Conservation (phyloP, 495 filamentous ascomycete species). For the Talaromyces nanjingensis region DNA sequence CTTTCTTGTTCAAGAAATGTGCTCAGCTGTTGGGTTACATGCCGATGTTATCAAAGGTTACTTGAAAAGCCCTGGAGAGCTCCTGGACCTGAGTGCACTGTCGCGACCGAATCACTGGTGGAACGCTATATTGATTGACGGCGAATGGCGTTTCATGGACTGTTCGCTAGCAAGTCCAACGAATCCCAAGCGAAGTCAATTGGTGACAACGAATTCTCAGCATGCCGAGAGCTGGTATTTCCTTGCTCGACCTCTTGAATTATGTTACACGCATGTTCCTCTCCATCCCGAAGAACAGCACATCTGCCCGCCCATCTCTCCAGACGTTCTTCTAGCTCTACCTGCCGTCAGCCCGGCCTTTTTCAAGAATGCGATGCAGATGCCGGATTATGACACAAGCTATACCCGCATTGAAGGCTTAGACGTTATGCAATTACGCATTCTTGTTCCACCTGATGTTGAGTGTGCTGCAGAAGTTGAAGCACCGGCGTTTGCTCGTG, state of each 20-base stretch:
- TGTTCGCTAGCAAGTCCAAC: slow-evolving; percentile 87
- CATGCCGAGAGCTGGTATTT: slow-evolving; percentile 87
- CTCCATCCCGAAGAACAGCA: slow-evolving; percentile 82
- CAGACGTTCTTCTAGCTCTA: slow-evolving; percentile 75
- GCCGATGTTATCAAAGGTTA: slow-evolving; percentile 80
- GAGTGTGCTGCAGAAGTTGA: slow-evolving; percentile 94
- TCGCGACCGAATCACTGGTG: slow-evolving; percentile 94
- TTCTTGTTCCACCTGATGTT: slow-evolving; percentile 79
- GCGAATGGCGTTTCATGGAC: slow-evolving; percentile 96
- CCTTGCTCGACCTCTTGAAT: slow-evolving; percentile 73
- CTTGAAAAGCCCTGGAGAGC: slow-evolving; percentile 83
- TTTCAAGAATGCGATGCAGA: slow-evolving; percentile 70
- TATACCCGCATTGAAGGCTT: slow-evolving; percentile 79
- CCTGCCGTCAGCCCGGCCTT: slow-evolving; percentile 80
- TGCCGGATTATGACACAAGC: slow-evolving; percentile 89
- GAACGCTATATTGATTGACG: slow-evolving; percentile 91
- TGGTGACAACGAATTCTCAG: slow-evolving; percentile 62
- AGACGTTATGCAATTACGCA: slow-evolving; percentile 83
- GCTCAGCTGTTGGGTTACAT: slow-evolving; percentile 77
- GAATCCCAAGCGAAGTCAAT: slow-evolving; percentile 68
- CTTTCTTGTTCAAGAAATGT: slow-evolving; percentile 87
- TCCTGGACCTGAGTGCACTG: slow-evolving; percentile 62
- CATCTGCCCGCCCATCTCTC: slow-evolving; percentile 78
- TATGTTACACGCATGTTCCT: slow-evolving; percentile 93
- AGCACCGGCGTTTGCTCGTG: slow-evolving; percentile 67